Conservation (phyloP, 2,329 filamentous ascomycete species). For the Hymenoscyphus infarciens region DNA sequence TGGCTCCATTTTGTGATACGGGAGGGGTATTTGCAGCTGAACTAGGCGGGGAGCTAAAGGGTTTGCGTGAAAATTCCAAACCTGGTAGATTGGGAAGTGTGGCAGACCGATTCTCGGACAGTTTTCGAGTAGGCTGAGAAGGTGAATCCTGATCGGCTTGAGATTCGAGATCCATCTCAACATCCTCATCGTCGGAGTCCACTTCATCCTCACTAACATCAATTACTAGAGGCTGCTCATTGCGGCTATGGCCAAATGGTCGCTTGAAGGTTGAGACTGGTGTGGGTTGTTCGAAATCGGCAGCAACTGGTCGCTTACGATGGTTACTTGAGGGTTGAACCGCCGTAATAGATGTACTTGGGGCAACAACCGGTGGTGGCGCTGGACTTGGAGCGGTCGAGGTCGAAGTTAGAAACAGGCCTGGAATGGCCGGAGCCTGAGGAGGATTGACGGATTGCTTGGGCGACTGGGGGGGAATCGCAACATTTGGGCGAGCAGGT, state of each 20-base stretch:
- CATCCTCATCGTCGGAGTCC: slow-evolving; percentile 56
- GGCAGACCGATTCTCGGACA: slow-evolving; percentile 23
- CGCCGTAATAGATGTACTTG: neutral
- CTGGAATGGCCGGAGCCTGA: slow-evolving; percentile 25
- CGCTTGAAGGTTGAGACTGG: slow-evolving; percentile 43
- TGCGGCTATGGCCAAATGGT: slow-evolving; percentile 56
- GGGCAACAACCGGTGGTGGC: slow-evolving; percentile 5
- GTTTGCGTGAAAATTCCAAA: slow-evolving; percentile 38
- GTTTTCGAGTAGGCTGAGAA: slow-evolving; percentile 18
- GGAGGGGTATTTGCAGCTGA: slow-evolving; percentile 28
- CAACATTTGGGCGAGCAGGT: neutral
- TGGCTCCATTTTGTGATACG: slow-evolving; percentile 17
- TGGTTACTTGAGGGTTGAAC: slow-evolving; percentile 13
- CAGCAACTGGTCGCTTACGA: slow-evolving; percentile 61
- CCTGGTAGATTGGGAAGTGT: slow-evolving; percentile 45
- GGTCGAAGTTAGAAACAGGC: slow-evolving; percentile 31
- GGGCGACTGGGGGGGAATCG: neutral
- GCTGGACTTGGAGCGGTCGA: slow-evolving; percentile 13
- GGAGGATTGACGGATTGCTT: neutral
- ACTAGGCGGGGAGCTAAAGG: slow-evolving; percentile 28
- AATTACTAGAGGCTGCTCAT: slow-evolving; percentile 68
- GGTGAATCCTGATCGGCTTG: slow-evolving; percentile 47
- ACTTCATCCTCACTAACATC: slow-evolving; percentile 75
- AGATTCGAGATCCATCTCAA: slow-evolving; percentile 61
- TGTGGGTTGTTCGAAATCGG: slow-evolving; percentile 63